Base-by-base conservation (phyloP, 495 filamentous ascomycete genomes). In the Aspergillus incahuasiensis region DNA sequence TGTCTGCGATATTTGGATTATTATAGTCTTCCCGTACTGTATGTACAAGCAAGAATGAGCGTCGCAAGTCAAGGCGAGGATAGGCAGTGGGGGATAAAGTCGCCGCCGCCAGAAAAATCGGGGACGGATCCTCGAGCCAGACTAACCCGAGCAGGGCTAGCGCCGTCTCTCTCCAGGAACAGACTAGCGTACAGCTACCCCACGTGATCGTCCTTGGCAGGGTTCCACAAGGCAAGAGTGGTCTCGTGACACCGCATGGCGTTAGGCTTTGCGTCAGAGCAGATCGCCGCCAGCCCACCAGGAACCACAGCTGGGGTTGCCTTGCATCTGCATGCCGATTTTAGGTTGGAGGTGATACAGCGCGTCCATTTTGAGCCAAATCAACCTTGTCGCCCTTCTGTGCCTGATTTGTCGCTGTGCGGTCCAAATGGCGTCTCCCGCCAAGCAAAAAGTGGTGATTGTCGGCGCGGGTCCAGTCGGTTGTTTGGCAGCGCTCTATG, bases 381-480 rank as follows among this genome's bases (percentile, higher is more conserved):
- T 44, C 18, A 8, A 16, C 5, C n/a, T n/a, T 16, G 25, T 30
- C 16, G 19, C 15, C 3, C 15, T 7, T 47, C 9, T 13, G 24
- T 51, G 48, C 11, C 11, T 19, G 6, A 34, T 13, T 40, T 6
- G 9, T 16, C 18, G 5, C 25, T 49, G 4, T 22, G 15, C 54
- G 15, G 12, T 38, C 48, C 18, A 38, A 20, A 62, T 62, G 60
- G 47, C 55, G 19, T 38, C 48, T 22, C 46, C 59, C 34, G 56
- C 60, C 34, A 67, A 62, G 50, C 82, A 92, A 62, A 96, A 90
- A 71, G 81, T 88, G 40, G 77, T 96, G 7, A 80, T 97, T 24
- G 82, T 97, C 24, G 94, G 94, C 28, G 94, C 91, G 25, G 94
- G 94, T 1, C 94, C 94, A 0, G 94, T 97, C 13, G 94, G 94